Evolutionary conservation across 2,329 filamentous ascomycete genomes (phyloP).

Genomic region (Raffaelea albimanens): DNA sequence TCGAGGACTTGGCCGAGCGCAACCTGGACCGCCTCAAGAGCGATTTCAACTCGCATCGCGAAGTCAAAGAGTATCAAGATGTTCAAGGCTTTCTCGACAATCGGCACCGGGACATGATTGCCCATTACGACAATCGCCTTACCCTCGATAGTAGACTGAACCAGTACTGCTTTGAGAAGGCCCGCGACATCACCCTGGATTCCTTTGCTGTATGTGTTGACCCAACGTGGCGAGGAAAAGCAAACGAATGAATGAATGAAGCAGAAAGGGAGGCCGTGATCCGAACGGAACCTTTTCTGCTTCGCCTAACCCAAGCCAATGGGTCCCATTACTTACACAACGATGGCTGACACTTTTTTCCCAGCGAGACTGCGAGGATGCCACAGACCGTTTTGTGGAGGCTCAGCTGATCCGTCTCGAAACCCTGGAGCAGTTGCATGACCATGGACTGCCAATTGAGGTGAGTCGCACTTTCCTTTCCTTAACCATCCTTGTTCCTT

Average conservation of each 20-base stretch:
- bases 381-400: constrained; percentile 34
- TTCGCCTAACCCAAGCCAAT: too few relatives aligned
- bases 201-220: constrained; percentile 10
- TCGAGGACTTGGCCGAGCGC: constrained; percentile 56
- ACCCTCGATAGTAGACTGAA: constrained; percentile 11
- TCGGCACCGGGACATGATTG: constrained; percentile 22
- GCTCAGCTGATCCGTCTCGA: constrained; percentile 36
- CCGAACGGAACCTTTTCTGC: too few relatives aligned
- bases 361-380: constrained; percentile 17
- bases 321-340: too few relatives aligned
- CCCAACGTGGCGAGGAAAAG: too few relatives aligned
- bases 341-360: too few relatives aligned
- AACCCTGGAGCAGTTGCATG: constrained; percentile 32
- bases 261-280: too few relatives aligned
- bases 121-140: constrained; percentile 15
- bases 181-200: constrained; percentile 7
- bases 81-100: constrained; percentile 43
- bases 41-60: constrained; percentile 41
- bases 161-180: constrained; percentile 2
- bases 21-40: constrained; percentile 47
- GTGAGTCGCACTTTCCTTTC: constrained; percentile 25
- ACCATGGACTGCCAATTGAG: constrained; percentile 36
- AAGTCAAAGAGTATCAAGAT: constrained; percentile 41
- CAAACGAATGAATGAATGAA: too few relatives aligned
- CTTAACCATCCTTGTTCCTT: background rate